Evolutionary conservation across 108 stramenopile species (phyloP).

Genomic region (Schizochytrium sp.): DNA sequence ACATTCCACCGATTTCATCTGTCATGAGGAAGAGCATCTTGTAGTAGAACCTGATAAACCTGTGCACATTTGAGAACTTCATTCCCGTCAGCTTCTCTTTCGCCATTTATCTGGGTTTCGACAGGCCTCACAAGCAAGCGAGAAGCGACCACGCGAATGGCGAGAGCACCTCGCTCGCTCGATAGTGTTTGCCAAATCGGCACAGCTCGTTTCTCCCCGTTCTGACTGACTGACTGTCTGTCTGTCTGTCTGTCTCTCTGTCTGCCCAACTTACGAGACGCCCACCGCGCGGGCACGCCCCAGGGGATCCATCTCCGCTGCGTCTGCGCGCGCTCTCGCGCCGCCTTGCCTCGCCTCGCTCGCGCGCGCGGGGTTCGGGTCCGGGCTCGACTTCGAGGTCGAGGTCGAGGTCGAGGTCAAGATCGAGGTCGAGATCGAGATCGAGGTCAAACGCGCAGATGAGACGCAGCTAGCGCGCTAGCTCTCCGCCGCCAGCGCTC

Average conservation of each 20-base stretch:
- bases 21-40: neutral
- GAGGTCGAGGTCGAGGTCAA: too few species aligned
- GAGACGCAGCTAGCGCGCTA: too few species aligned
- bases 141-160: neutral
- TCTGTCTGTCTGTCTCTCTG: too few species aligned
- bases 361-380: too few species aligned
- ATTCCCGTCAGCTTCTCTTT: neutral
- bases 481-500: too few species aligned
- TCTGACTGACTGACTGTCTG: too few species aligned
- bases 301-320: neutral
- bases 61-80: neutral
- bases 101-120: neutral
- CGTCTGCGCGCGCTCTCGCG: too few species aligned
- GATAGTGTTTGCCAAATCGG: neutral
- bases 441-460: too few species aligned
- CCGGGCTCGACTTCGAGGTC: too few species aligned
- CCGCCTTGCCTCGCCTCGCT: too few species aligned
- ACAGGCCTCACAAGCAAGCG: neutral
- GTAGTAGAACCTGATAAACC: neutral
- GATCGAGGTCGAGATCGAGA: too few species aligned
- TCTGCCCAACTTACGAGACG: neutral
- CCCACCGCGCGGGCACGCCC: neutral
- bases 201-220: neutral
- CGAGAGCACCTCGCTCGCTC: too few species aligned
- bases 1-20: neutral